Evolutionary conservation across 2,329 filamentous ascomycete genomes (phyloP).

Genomic region (Drechmeria coniospora): DNA sequence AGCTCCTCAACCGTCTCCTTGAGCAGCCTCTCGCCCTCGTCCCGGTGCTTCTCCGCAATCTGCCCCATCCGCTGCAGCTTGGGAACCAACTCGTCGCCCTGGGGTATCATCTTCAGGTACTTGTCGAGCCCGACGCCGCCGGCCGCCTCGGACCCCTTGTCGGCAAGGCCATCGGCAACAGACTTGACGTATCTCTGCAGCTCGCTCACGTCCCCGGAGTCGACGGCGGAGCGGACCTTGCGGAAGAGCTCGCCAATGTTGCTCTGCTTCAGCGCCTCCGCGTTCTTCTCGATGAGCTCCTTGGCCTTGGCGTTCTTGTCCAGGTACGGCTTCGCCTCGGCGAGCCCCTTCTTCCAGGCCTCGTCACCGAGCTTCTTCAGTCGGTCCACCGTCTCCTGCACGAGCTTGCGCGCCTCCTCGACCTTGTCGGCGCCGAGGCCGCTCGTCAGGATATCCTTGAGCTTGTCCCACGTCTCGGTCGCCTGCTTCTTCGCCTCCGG

Average conservation of each 20-base stretch:
- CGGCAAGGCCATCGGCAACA: conserved; percentile 12
- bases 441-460: conserved; percentile 45
- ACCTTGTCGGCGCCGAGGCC: conserved; percentile 39
- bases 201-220: conserved; percentile 41
- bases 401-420: conserved; percentile 42
- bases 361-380: conserved; percentile 54
- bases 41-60: conserved; percentile 49
- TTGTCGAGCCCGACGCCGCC: conserved; percentile 34
- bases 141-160: conserved; percentile 31
- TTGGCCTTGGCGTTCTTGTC: conserved; percentile 67
- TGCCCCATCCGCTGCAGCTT: conserved; percentile 51
- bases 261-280: conserved; percentile 49
- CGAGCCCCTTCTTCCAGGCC: conserved; percentile 55
- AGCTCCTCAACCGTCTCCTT: conserved; percentile 55
- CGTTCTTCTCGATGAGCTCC: conserved; percentile 56
- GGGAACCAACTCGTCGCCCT: conserved; percentile 46
- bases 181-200: conserved; percentile 20
- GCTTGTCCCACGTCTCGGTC: conserved; percentile 53
- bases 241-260: conserved; percentile 49
- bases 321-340: conserved; percentile 55
- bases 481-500: conserved; percentile 65
- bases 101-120: conserved; percentile 51
- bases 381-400: conserved; percentile 55
- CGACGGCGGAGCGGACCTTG: conserved; percentile 43
- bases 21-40: conserved; percentile 53